Evolutionary conservation across 1,284 basidiomycete genomes (phyloP).

Genomic region (Cryptococcus jaspeensis): DNA sequence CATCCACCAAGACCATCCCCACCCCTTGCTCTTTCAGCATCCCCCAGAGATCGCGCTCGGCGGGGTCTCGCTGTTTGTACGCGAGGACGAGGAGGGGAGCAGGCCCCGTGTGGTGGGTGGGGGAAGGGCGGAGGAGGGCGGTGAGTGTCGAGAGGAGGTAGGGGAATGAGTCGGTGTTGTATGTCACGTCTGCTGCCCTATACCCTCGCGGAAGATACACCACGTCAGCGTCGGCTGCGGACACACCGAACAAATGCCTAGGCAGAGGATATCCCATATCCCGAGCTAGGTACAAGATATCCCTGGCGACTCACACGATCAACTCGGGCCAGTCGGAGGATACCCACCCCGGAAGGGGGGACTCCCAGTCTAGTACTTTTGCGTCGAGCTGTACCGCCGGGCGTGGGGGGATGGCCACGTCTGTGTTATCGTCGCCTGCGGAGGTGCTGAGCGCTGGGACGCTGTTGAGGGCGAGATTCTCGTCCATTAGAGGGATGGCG

Average conservation of each 20-base stretch:
- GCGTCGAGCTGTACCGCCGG: constrained; percentile 40
- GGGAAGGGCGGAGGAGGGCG: constrained; percentile 22
- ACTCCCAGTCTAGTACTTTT: constrained; percentile 72
- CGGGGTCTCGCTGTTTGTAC: constrained; percentile 75
- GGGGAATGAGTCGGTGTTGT: constrained; percentile 80
- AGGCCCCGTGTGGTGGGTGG: background rate
- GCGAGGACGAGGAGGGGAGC: constrained; percentile 60
- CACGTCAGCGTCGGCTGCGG: background rate
- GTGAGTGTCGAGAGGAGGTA: constrained; percentile 39
- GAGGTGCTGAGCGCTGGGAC: constrained; percentile 1
- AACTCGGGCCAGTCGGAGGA: constrained; percentile 23
- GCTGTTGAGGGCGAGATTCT: constrained; percentile 64
- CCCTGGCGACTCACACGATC: constrained; percentile 48
- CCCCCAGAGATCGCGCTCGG: constrained; percentile 70
- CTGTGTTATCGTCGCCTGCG: background rate
- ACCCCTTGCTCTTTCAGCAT: constrained; percentile 54
- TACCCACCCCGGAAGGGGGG: constrained; percentile 57
- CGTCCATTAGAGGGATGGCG: constrained; percentile 71
- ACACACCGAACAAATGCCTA: too few species aligned
- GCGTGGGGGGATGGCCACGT: background rate
- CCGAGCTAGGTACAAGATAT: too few species aligned
- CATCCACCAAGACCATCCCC: constrained; percentile 53
- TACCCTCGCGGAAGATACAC: background rate
- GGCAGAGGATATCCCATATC: too few species aligned
- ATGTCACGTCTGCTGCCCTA: constrained; percentile 86